Evolutionary conservation across 202 grass and related monocot species (phyloP).

Genomic region (Digitaria exilis): DNA sequence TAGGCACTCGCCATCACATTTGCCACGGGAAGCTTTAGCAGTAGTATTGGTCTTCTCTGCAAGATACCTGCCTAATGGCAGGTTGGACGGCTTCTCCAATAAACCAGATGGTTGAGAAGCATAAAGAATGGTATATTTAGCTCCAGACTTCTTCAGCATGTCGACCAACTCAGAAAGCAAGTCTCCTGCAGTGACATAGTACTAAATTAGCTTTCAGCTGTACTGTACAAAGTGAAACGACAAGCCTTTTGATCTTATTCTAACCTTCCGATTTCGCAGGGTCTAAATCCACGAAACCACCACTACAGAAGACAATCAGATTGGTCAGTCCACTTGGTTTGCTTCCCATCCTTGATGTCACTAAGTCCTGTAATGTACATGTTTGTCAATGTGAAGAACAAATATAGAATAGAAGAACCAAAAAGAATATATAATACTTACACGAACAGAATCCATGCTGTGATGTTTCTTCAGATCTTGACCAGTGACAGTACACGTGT

Average conservation of each 20-base stretch:
- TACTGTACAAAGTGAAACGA: conserved; percentile 19
- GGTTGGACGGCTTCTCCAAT: conserved; percentile 38
- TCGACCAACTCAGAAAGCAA: conserved; percentile 66
- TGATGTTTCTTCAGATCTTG: conserved; percentile 55
- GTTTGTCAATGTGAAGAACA: neutral
- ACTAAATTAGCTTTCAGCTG: conserved; percentile 10
- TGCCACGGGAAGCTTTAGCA: conserved; percentile 45
- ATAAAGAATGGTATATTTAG: conserved; percentile 86
- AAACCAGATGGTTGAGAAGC: conserved; percentile 65
- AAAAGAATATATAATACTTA: conserved; percentile 39
- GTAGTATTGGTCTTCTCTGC: conserved; percentile 58
- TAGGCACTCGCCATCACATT: conserved; percentile 78
- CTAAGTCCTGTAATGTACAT: conserved; percentile 47
- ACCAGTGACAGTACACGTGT: conserved; percentile 41
- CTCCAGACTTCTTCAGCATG: conserved; percentile 55
- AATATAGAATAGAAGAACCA: conserved; percentile 15
- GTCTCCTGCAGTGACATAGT: conserved; percentile 55
- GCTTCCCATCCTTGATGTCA: conserved; percentile 23
- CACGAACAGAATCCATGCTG: conserved; percentile 65
- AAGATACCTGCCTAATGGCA: conserved; percentile 70
- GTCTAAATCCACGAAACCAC: conserved; percentile 51
- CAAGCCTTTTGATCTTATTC: neutral
- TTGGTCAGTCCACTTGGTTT: conserved; percentile 52
- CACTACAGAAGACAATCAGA: conserved; percentile 74
- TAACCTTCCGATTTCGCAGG: conserved; percentile 78